Evolutionary conservation across 495 filamentous ascomycete genomes (phyloP), one percentile per base, ranked within the genome.

Genomic region (Alectoria sarmentosa): DNA sequence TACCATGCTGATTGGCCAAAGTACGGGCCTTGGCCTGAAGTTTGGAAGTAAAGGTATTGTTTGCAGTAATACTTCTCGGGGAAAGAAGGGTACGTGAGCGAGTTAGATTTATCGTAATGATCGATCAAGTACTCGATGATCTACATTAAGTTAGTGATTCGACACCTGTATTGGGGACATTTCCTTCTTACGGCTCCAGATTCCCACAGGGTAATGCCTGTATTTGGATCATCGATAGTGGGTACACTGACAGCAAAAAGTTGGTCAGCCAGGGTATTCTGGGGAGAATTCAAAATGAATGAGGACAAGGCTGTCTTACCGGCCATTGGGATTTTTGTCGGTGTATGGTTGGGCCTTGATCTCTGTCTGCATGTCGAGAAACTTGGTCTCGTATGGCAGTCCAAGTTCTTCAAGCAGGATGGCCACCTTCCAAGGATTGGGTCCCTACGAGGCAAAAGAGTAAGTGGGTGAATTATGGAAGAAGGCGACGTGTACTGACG

Each of bases 311-410:
- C 14, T 7, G 26, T 26, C 55, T 60, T 46, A 64, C 55, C 90
- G 87, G 59, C 88, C 89, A 74, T 92, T 91, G 66, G 87, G 88
- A 72, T 90, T 91, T 76, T 88, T 67, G 17, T 75, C 74, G 13
- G 75, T 70, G 73, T 76, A 92, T 0, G 75, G 72, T 17, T 77
- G 73, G 37, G 78, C 71, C 74, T 92, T 92, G 26, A 65, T 37
- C 28, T 19, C 60, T 10, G 37, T 26, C 4, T 54, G 56, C 13
- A 64, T 28, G 1, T 54, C 63, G 34, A 65, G n/a, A 52, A 63
- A 34, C 17, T 77, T 76, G 57, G 73, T 68, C 42, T 80, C 75
- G 71, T 85, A 84, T 6, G 83, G 80, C 14, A 92, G 64, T 9
- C 69, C 68, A 48, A 93, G 86, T 67, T 89, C 86, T 44, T 84